Conservation (phyloP, 2,329 filamentous ascomycete genomes). For the Acarospora socialis region DNA sequence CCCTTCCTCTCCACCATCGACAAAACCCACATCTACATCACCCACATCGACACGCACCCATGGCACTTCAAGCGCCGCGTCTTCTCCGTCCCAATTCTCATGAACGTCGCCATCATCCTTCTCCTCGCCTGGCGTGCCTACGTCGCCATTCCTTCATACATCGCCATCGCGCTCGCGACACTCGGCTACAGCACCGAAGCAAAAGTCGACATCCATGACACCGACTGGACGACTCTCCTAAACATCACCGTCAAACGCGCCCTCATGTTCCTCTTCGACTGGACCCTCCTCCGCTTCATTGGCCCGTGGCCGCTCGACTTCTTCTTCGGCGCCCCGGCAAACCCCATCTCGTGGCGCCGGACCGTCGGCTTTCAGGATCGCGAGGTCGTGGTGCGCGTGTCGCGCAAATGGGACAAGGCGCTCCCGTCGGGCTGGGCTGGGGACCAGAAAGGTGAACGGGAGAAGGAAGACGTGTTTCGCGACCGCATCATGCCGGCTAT, state of each 20-base stretch:
- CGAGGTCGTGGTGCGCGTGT: constrained; percentile 71
- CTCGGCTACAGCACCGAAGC: constrained; percentile 53
- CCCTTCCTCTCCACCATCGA: constrained; percentile 55
- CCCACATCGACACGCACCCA: constrained; percentile 64
- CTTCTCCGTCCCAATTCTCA: constrained; percentile 61
- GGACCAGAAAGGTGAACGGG: constrained; percentile 32
- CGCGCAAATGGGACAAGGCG: constrained; percentile 53
- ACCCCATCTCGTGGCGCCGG: constrained; percentile 60
- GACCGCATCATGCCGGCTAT: constrained; percentile 54
- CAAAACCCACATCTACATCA: constrained; percentile 61
- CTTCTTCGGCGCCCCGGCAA: constrained; percentile 46
- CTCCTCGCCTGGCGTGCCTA: constrained; percentile 56
- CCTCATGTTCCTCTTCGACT: constrained; percentile 58
- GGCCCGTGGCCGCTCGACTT: constrained; percentile 65
- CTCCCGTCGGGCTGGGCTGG: constrained; percentile 32
- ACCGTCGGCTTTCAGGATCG: constrained; percentile 59
- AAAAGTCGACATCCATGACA: constrained; percentile 45
- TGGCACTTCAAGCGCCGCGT: constrained; percentile 63
- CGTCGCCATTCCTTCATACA: constrained; percentile 59
- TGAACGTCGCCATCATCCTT: constrained; percentile 55
- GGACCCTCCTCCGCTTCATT: constrained; percentile 50
- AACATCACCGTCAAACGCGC: constrained; percentile 46
- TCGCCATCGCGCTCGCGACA: constrained; percentile 46
- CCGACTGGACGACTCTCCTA: constrained; percentile 42
- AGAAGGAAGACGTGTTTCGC: constrained; percentile 41